Base-by-base conservation (phyloP, 192 early-diverging fungal species). In the Mortierella hygrophila region DNA sequence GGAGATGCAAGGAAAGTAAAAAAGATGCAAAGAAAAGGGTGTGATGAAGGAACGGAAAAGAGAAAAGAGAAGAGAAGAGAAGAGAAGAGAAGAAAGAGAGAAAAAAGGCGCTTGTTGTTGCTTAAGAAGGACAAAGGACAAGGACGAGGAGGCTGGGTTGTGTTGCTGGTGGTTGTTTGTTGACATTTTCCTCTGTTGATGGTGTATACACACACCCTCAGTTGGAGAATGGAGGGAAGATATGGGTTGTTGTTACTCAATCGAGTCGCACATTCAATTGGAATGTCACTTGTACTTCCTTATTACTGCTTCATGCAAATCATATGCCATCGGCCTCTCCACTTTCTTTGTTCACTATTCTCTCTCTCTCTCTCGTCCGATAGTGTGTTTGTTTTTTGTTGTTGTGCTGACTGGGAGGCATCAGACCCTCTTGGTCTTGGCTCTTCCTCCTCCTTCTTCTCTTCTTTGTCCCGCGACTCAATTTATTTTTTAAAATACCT, bases 281-380 rank as follows among this genome's bases (percentile, higher is more conserved):
- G 44, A 41, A 71, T 16, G 10, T 44, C n/a, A n/a, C n/a, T n/a
- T n/a, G n/a, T n/a, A n/a, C n/a, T n/a, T n/a, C 8, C 11, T 11
- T 1, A 44, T 44, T 44, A 35, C 42, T 40, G 6, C 55, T 60
- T 60, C 18, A 75, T 81, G 80, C 74, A 75, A 81, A 81, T 81
- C 80, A 81, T 81, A 81, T 81, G 80, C 80, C 70, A 75, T 60
- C 72, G 49, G 38, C 60, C 55, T 57, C 23, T n/a, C 8, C 20
- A 40, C 38, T 40, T 55, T 52, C 49, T 52, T 2, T 35, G 32
- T 52, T 70, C 21, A 32, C 11, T 35, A 35, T 35, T 54, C 38
- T 5, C 38, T 40, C 37, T 21, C 44, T 74, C 23, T 29, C 46
- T 54, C 3, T 44, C 29, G 10, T 7, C 6, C 54, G n/a, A 16